Percentiles rank a stretch among this genome's conserved stretches.
phyloP scores from a whole-genome alignment of 148 eudicot species.

The Rhododendron mucronatum region DNA sequence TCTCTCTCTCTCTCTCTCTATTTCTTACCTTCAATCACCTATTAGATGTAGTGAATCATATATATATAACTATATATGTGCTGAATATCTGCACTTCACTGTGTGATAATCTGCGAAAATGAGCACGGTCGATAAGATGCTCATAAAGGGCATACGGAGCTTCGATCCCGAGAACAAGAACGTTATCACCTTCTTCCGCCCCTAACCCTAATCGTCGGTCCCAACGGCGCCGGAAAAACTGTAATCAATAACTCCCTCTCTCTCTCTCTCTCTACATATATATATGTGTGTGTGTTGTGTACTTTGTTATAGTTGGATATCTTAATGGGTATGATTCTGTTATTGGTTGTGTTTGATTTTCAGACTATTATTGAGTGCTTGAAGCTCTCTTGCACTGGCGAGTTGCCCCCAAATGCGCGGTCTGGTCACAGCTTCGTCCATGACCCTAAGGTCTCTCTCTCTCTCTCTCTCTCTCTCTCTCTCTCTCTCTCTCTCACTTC shows the following conservation, averaged over 20 bases:
- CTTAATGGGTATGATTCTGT: background rate
- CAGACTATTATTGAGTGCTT: constrained; percentile 95
- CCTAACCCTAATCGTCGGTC: constrained; percentile 89
- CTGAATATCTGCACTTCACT: background rate
- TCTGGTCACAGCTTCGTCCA: constrained; percentile 97
- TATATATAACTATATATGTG: too few species aligned
- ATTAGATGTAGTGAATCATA: background rate
- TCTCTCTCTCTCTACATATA: background rate
- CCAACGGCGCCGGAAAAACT: constrained; percentile 97
- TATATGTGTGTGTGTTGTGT: background rate
- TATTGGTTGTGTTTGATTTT: constrained; percentile 3
- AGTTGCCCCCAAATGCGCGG: constrained; percentile 94
- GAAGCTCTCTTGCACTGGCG: constrained; percentile 96
- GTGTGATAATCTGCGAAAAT: constrained; percentile 26
- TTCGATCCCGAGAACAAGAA: constrained; percentile 91
- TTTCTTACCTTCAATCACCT: too few species aligned
- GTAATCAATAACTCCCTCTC: constrained; percentile 22
- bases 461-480: constrained; percentile 12
- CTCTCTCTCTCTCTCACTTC: background rate
- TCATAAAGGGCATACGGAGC: constrained; percentile 94
- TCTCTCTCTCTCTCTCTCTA: background rate
- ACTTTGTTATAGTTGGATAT: background rate
- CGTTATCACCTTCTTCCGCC: constrained; percentile 89
- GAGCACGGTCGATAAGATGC: constrained; percentile 98
- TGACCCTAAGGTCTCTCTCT: constrained; percentile 80